These are phyloP conservation scores for Clavulina sp. DNA, from an alignment of 768 basidiomycete species.

Conservation along the genomic window DNA sequence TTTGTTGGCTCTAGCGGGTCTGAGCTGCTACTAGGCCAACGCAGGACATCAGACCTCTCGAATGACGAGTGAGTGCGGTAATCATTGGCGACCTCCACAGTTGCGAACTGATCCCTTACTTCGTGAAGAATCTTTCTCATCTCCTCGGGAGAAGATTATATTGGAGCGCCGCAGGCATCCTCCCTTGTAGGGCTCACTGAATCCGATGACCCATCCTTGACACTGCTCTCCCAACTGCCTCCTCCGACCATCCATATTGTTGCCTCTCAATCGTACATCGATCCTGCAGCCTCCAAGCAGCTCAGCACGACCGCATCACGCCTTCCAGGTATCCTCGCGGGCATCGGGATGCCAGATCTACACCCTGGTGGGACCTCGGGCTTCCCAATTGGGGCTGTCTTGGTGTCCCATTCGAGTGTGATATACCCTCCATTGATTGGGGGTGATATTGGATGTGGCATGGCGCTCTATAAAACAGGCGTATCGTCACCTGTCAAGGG, in stretches of 20 bases:
- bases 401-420: constrained; percentile 18
- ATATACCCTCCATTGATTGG: constrained; percentile 26
- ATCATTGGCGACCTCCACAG: not conserved
- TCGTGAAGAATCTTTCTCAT: not conserved
- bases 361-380: constrained; percentile 25
- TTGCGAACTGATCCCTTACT: not conserved
- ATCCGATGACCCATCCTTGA: constrained; percentile 1
- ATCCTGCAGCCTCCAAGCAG: not conserved
- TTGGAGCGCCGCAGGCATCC: not conserved
- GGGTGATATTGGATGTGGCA: constrained; percentile 25
- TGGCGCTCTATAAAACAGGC: constrained; percentile 18
- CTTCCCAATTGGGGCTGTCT: constrained; percentile 18
- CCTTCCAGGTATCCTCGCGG: constrained; percentile 8
- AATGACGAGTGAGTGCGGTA: constrained; percentile 3
- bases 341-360: constrained; percentile 25
- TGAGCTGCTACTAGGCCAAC: constrained; percentile 24
- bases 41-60: constrained; percentile 19
- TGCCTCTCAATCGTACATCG: constrained; percentile 15
- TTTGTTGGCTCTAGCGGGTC: constrained; percentile 22
- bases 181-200: not conserved
- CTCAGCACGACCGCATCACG: not conserved
- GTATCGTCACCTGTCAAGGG: too few species aligned
- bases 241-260: constrained; percentile 20
- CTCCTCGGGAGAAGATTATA: not conserved
- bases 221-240: constrained; percentile 15